Evolutionary conservation across 768 basidiomycete species (phyloP).

Genomic region (Lyophyllum shimeji): DNA sequence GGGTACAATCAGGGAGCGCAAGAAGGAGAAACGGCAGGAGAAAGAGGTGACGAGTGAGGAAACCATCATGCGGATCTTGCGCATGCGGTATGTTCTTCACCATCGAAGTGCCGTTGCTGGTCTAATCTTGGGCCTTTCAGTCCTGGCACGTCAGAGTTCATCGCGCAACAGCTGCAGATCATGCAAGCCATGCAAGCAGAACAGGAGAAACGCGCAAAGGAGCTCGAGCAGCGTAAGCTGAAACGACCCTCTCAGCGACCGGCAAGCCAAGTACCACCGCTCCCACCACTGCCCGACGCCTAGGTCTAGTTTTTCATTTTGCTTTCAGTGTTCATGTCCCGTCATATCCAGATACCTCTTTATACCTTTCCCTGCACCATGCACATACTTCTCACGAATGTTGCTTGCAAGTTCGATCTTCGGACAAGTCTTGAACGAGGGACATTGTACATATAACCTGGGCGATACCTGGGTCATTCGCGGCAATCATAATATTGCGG

Average conservation of each 20-base stretch:
- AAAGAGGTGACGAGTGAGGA: slow-evolving; percentile 79
- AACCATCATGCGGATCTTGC: slow-evolving; percentile 90
- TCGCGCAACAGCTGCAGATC: slow-evolving; percentile 83
- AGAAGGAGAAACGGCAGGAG: slow-evolving; percentile 87
- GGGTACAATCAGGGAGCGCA: slow-evolving; percentile 92
- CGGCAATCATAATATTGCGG: slow-evolving; percentile 4
- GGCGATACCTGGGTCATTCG: background rate
- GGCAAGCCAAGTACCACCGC: slow-evolving; percentile 32
- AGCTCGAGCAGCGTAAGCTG: slow-evolving; percentile 55
- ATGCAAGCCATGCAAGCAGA: slow-evolving; percentile 82
- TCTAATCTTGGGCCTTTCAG: slow-evolving; percentile 35
- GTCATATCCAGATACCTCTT: slow-evolving; percentile 11
- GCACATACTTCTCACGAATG: background rate
- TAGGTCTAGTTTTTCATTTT: slow-evolving; percentile 1
- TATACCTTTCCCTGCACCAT: slow-evolving; percentile 2
- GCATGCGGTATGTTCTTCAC: slow-evolving; percentile 78
- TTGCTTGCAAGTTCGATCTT: slow-evolving; percentile 3
- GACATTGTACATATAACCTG: slow-evolving; percentile 14
- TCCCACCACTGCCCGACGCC: slow-evolving; percentile 36
- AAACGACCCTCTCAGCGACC: slow-evolving; percentile 44
- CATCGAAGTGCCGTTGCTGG: background rate
- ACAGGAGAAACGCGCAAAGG: slow-evolving; percentile 70
- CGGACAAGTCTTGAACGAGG: slow-evolving; percentile 8
- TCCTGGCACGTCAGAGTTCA: slow-evolving; percentile 80
- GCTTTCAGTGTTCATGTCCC: background rate